These are phyloP conservation scores for Naganishia sp. DNA, from an alignment of 1,284 basidiomycete species.

Conservation along the genomic window DNA sequence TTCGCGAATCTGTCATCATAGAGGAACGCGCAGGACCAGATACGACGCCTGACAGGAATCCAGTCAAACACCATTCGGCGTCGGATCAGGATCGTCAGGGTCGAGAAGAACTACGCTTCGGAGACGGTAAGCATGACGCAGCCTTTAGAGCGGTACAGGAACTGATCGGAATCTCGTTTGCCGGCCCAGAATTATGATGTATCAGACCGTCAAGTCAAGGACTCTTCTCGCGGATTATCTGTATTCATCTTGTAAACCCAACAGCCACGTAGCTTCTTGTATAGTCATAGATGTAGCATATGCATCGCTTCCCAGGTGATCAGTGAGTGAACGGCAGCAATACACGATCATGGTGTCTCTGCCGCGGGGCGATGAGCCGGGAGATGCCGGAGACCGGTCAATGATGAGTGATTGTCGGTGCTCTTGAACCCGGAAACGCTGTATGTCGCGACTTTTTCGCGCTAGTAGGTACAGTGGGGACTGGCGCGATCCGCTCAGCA, in stretches of 20 bases:
- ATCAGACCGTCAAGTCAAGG: background rate
- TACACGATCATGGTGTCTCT: too few relatives aligned
- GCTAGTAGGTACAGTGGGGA: background rate
- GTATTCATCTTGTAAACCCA: background rate
- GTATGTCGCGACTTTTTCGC: background rate
- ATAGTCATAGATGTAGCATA: constrained; percentile 1
- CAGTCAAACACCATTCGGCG: background rate
- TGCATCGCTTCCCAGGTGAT: too few relatives aligned
- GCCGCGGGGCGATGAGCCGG: too few relatives aligned
- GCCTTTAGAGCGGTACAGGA: too few relatives aligned
- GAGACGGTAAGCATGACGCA: constrained; percentile 2
- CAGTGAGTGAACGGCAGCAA: too few relatives aligned
- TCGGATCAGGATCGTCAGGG: background rate
- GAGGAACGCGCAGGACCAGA: constrained; percentile 13
- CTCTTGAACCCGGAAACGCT: background rate
- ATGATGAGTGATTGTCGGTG: background rate
- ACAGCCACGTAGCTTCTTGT: background rate
- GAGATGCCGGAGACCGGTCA: too few relatives aligned
- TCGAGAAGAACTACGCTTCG: constrained; percentile 9
- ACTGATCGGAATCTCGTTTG: too few relatives aligned
- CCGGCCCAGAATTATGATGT: constrained; percentile 2
- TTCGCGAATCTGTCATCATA: constrained; percentile 29
- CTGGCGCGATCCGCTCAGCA: constrained; percentile 2
- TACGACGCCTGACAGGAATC: constrained; percentile 9
- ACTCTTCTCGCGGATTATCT: constrained; percentile 2